These are phyloP conservation scores for Mycena galopus DNA, from an alignment of 768 basidiomycete genomes.

Conservation along the genomic window DNA sequence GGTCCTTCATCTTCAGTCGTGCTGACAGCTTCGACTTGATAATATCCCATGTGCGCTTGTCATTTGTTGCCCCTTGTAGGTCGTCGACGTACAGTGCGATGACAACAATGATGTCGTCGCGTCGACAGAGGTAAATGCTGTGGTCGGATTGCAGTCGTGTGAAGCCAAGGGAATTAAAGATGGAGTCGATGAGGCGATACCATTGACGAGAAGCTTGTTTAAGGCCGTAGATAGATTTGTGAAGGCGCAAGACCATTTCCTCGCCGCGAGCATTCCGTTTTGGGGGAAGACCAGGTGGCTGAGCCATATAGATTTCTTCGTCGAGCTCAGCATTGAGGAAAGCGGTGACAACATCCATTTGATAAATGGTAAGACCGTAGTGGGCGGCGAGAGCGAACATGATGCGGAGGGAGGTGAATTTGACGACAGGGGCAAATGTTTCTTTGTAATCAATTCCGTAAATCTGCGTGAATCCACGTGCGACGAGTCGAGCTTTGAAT, in stretches of 20 bases:
- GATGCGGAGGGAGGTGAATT: not conserved
- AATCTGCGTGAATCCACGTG: not conserved
- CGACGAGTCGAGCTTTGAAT: conserved; percentile 10
- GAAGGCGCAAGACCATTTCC: conserved; percentile 3
- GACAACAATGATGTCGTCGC: too few species aligned
- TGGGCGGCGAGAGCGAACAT: conserved; percentile 1
- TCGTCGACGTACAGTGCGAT: too few species aligned
- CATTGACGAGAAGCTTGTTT: conserved; percentile 17
- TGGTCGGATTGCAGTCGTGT: too few species aligned
- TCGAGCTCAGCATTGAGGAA: conserved; percentile 14
- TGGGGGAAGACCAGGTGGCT: conserved; percentile 3
- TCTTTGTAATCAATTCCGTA: not conserved
- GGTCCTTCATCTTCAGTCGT: too few species aligned
- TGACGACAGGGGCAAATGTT: not conserved
- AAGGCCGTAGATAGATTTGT: conserved; percentile 15
- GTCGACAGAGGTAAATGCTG: too few species aligned
- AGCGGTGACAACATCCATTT: conserved; percentile 13
- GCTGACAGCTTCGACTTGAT: too few species aligned
- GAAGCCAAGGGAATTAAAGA: too few species aligned
- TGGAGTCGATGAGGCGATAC: too few species aligned
- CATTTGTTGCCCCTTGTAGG: too few species aligned
- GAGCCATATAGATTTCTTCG: conserved; percentile 15
- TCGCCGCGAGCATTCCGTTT: conserved; percentile 9
- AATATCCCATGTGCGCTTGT: too few species aligned
- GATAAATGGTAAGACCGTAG: not conserved